A percentile compares a stretch with the other conserved stretches of the same genome.
These are phyloP conservation scores for Sextonia rubra DNA, from an alignment of 164 flowering plant species.

Conservation along the genomic window DNA sequence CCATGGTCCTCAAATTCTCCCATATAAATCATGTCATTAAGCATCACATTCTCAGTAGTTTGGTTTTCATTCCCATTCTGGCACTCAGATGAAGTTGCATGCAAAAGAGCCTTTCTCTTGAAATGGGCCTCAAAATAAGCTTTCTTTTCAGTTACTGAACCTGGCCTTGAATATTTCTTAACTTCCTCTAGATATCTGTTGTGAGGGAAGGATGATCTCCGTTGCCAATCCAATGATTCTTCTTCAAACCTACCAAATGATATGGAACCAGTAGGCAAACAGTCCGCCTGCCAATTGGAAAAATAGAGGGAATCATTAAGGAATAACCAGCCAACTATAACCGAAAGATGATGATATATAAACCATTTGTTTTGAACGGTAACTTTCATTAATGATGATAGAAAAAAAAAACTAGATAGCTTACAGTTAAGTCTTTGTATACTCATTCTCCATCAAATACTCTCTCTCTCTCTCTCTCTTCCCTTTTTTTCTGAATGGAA, in stretches of 20 bases:
- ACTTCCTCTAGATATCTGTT: slow-evolving; percentile 84
- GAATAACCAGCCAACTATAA: neutral
- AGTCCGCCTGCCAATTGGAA: slow-evolving; percentile 40
- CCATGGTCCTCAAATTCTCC: slow-evolving; percentile 31
- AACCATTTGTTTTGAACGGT: neutral
- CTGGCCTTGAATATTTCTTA: slow-evolving; percentile 71
- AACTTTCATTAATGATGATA: neutral
- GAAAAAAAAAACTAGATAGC: neutral
- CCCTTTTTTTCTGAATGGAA: too few relatives aligned
- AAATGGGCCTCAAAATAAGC: slow-evolving; percentile 91
- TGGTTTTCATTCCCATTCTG: slow-evolving; percentile 29
- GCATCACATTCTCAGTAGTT: slow-evolving; percentile 25
- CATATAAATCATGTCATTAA: slow-evolving; percentile 19
- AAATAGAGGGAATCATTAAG: neutral
- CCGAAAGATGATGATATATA: neutral
- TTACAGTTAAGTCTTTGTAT: neutral
- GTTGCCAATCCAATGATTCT: slow-evolving; percentile 73
- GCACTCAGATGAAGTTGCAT: slow-evolving; percentile 32
- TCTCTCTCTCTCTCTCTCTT: too few relatives aligned
- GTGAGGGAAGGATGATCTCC: slow-evolving; percentile 76
- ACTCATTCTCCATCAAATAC: too few relatives aligned
- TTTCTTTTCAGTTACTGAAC: slow-evolving; percentile 75
- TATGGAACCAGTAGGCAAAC: slow-evolving; percentile 69
- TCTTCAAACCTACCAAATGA: slow-evolving; percentile 86
- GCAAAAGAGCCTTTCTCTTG: slow-evolving; percentile 55